Conservation (phyloP, 2,329 filamentous ascomycete species). For the Alternaria sp. region DNA sequence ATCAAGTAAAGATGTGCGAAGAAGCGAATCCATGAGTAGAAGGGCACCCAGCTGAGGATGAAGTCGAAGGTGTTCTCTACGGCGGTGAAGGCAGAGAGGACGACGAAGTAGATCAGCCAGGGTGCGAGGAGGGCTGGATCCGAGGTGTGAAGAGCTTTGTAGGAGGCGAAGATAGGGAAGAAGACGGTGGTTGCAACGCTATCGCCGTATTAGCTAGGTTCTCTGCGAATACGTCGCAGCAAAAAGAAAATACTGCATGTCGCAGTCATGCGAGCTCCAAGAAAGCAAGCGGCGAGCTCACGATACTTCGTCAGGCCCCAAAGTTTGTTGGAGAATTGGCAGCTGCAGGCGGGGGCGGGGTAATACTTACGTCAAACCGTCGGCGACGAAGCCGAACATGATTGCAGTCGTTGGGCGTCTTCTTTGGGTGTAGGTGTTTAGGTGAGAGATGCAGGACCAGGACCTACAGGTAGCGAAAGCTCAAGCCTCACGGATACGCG, state of each 20-base stretch:
- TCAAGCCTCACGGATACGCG: constrained; percentile 25
- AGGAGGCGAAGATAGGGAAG: constrained; percentile 95
- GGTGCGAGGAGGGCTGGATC: constrained; percentile 88
- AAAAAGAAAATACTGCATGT: constrained; percentile 6
- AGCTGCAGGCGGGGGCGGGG: constrained; percentile 31
- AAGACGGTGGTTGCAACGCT: constrained; percentile 73
- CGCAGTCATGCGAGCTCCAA: constrained; percentile 13
- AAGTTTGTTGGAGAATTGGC: constrained; percentile 18
- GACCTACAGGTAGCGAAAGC: constrained; percentile 13
- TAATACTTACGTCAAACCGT: constrained; percentile 46
- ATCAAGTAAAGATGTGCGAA: constrained; percentile 91
- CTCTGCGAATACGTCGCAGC: not conserved
- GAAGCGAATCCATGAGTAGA: constrained; percentile 91
- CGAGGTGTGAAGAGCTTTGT: constrained; percentile 93
- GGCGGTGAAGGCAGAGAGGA: constrained; percentile 79
- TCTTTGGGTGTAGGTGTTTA: constrained; percentile 9
- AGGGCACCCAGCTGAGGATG: constrained; percentile 88
- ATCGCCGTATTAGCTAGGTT: constrained; percentile 21
- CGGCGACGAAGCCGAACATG: constrained; percentile 49
- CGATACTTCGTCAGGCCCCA: not conserved
- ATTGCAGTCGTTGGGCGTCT: constrained; percentile 5
- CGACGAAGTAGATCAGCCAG: constrained; percentile 99
- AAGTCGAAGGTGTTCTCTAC: constrained; percentile 88
- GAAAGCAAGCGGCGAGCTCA: constrained; percentile 7
- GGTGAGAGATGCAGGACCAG: not conserved